Conservation (phyloP, 2,329 filamentous ascomycete species). For the Tolypocladium nubicola region DNA sequence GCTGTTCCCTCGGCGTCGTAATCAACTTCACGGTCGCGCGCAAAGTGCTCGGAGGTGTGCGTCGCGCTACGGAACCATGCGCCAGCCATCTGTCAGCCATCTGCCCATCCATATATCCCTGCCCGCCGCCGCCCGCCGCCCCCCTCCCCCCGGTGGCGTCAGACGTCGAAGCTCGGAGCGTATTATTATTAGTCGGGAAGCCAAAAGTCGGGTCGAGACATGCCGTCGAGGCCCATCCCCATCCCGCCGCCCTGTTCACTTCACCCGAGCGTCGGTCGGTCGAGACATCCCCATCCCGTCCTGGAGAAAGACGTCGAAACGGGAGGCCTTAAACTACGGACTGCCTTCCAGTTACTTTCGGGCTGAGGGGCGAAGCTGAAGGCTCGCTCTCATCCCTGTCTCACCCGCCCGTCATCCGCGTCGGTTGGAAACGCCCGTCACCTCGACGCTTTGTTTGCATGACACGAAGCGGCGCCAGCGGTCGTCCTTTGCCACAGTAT, state of each 20-base stretch:
- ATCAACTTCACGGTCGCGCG: too few relatives aligned
- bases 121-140: background rate
- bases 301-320: too few relatives aligned
- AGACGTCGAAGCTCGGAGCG: background rate
- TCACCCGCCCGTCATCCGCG: background rate
- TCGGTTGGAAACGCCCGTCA: background rate
- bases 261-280: too few relatives aligned
- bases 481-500: background rate
- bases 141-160: background rate
- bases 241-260: too few relatives aligned
- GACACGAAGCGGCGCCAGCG: background rate
- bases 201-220: background rate
- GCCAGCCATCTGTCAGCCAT: background rate
- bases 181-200: too few relatives aligned
- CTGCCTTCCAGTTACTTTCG: background rate
- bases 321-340: background rate
- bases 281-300: background rate
- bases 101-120: background rate
- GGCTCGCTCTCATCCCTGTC: background rate
- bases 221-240: background rate
- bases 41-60: too few relatives aligned
- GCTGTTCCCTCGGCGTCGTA: too few relatives aligned
- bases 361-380: background rate
- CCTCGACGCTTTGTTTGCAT: background rate
- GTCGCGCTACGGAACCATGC: background rate